These are phyloP conservation scores for Parietaria judaica DNA, from an alignment of 306 rosid species.

Conservation along the genomic window DNA sequence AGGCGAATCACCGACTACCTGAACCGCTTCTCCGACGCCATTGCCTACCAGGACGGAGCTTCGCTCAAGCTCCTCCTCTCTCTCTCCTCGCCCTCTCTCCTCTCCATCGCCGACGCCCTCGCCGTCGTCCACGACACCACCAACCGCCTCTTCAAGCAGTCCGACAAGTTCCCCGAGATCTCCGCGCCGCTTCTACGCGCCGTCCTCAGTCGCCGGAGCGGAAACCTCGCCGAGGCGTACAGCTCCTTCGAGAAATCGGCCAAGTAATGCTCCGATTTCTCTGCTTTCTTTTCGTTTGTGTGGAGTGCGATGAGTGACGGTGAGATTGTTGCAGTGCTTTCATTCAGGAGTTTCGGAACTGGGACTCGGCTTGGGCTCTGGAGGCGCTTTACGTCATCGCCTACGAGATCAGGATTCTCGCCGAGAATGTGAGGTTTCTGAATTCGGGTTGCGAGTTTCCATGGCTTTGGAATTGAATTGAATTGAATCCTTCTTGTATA, in stretches of 20 bases:
- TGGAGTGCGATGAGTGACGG: no score
- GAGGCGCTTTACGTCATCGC: slow-evolving; percentile 68
- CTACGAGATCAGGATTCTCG: slow-evolving; percentile 86
- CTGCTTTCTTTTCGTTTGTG: neutral
- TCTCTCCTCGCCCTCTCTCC: slow-evolving; percentile 50
- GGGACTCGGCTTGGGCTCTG: slow-evolving; percentile 97
- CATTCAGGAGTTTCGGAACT: slow-evolving; percentile 87
- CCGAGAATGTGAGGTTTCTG: slow-evolving; percentile 58
- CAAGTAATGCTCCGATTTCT: slow-evolving; percentile 32
- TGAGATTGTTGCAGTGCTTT: slow-evolving; percentile 56
- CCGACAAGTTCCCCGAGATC: slow-evolving; percentile 57
- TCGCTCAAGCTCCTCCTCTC: slow-evolving; percentile 64
- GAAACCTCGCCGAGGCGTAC: slow-evolving; percentile 54
- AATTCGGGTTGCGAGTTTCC: neutral
- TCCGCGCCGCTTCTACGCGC: slow-evolving; percentile 66
- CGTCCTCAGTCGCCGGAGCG: slow-evolving; percentile 46
- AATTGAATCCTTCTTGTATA: neutral
- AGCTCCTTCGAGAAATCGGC: slow-evolving; percentile 76
- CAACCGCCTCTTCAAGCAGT: slow-evolving; percentile 59
- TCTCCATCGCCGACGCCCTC: slow-evolving; percentile 70
- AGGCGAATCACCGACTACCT: slow-evolving; percentile 74
- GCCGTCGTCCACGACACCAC: slow-evolving; percentile 67
- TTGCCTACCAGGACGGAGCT: slow-evolving; percentile 59
- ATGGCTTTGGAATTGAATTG: neutral
- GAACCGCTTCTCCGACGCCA: slow-evolving; percentile 62